Percentiles rank a stretch among this genome's conserved stretches.
These are phyloP conservation scores for Fragaria vesca DNA, from an alignment of 306 rosid genomes.

Conservation along the genomic window DNA sequence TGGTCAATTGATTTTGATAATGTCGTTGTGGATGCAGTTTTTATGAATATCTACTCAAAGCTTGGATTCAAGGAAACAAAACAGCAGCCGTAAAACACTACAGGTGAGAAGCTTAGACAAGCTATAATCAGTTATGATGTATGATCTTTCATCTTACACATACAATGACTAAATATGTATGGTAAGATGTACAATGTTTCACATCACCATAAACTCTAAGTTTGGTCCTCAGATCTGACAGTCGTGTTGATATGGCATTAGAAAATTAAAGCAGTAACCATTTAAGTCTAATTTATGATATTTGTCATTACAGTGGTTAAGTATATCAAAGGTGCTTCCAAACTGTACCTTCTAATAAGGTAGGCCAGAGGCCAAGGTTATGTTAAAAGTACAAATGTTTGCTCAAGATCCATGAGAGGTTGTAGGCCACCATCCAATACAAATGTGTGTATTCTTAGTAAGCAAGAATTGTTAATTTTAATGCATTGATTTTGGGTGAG, in stretches of 20 bases:
- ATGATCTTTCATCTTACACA: background rate
- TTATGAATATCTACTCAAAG: conserved; percentile 69
- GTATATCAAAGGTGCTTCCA: background rate
- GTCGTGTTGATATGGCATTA: background rate
- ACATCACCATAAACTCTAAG: background rate
- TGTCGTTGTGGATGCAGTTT: conserved; percentile 39
- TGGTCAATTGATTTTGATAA: conserved; percentile 20
- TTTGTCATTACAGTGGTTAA: background rate
- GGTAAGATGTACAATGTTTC: background rate
- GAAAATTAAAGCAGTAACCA: background rate
- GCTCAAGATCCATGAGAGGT: background rate
- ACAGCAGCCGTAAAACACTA: conserved; percentile 51
- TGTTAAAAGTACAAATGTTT: background rate
- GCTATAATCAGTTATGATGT: background rate
- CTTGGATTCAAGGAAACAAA: conserved; percentile 67
- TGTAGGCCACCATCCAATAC: background rate
- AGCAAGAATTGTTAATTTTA: too few relatives aligned
- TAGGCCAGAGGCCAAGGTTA: background rate
- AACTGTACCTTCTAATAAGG: background rate
- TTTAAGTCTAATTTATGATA: background rate
- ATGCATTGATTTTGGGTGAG: background rate
- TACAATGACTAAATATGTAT: background rate
- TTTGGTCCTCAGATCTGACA: background rate
- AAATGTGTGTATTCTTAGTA: too few relatives aligned
- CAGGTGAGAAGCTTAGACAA: conserved; percentile 40